Evolutionary conservation across 345 rosid species (phyloP), one percentile per base, ranked within the genome.

Genomic region (Turritis glabra): DNA sequence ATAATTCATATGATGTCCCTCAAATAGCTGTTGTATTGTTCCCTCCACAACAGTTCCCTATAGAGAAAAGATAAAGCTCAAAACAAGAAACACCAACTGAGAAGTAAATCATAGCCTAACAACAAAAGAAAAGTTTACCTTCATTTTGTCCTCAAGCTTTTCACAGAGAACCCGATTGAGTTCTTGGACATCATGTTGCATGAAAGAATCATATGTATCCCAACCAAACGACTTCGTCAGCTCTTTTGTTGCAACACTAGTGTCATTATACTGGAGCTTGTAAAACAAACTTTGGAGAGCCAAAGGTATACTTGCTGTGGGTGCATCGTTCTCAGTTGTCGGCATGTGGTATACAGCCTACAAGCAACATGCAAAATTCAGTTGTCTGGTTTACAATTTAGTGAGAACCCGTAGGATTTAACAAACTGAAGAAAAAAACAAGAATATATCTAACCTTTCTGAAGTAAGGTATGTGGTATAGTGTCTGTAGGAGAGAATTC

Each of bases 291-390:
- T 88, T 84, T 94, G 98, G 57, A 94, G 85, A 59, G 98, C 98
- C 85, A 91, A 79, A 64, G 98, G 97, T 38, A 94, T 94, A 83
- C 98, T 91, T 60, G 90, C 93, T 48, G 97, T 83, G 35, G 98
- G 97, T 69, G 84, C 87, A 73, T 91, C 97, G 32, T 92, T 90
- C 82, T 89, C 97, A 30, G 96, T 90, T 56, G 98, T 91, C 14
- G 98, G 98, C 98, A 94, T 94, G 82, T 94, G 96, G 85, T 94
- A 91, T 54, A 94, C 97, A 70, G 98, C 98, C 98, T 94, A 88
- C 57, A 72, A 48, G 43, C 32, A 71, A 67, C 32, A 55, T 33
- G 48, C 9, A 71, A 26, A 58, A 62, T 33, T 29, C 60, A 69
- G 52, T 67, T 15, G 58, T 63, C 29, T 64, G 25, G 12, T 61